Percentiles rank a stretch among this genome's conserved stretches.
Evolutionary conservation across 176 grass and related monocot genomes (phyloP).

Genomic region (Ensete glaucum): DNA sequence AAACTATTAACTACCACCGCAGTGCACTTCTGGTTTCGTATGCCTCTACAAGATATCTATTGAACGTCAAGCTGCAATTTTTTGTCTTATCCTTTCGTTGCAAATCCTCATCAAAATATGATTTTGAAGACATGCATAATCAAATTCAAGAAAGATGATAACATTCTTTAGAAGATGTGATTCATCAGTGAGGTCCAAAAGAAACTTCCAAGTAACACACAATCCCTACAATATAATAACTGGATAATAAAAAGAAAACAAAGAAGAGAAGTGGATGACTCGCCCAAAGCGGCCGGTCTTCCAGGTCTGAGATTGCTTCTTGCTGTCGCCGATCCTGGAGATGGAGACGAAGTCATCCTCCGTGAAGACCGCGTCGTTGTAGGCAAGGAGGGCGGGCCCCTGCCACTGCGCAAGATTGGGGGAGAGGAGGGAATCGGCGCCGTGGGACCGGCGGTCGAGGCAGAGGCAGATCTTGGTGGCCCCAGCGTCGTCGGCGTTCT

Average conservation of each 20-base stretch:
- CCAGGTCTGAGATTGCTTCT: constrained; percentile 83
- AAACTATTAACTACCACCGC: background rate
- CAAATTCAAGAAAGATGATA: background rate
- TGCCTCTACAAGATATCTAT: background rate
- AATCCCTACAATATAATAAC: background rate
- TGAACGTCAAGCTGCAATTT: too few relatives aligned
- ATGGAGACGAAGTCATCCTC: constrained; percentile 94
- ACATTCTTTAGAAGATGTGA: background rate
- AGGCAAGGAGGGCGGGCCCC: constrained; percentile 67
- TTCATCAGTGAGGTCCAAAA: background rate
- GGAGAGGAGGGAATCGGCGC: constrained; percentile 44
- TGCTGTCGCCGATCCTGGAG: constrained; percentile 80
- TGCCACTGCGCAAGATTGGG: constrained; percentile 74
- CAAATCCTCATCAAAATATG: too few relatives aligned
- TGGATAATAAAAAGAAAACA: background rate
- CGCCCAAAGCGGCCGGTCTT: constrained; percentile 94
- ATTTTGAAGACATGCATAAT: background rate
- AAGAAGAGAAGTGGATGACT: constrained; percentile 3
- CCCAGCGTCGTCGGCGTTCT: constrained; percentile 88
- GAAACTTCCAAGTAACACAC: background rate
- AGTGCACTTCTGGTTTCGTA: background rate
- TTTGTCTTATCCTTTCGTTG: too few relatives aligned
- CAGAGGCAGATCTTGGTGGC: constrained; percentile 71
- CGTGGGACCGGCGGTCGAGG: constrained; percentile 76
- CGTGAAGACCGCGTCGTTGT: constrained; percentile 83